A percentile compares a stretch with the other conserved stretches of the same genome.
Evolutionary conservation across 176 grass and related monocot genomes (phyloP).

Genomic region (Oryza meyeriana): DNA sequence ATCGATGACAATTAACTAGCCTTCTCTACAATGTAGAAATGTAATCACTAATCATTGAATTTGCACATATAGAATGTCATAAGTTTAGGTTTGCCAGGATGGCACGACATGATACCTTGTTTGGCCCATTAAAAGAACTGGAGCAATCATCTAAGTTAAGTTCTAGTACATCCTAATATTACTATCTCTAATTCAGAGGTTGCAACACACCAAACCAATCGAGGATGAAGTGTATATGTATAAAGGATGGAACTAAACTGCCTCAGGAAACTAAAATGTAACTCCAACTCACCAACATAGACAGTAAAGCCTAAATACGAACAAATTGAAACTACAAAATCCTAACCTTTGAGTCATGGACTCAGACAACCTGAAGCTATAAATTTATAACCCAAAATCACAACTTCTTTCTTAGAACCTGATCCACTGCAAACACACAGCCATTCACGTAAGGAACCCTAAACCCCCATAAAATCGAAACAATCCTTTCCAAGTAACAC

Average conservation of each 20-base stretch:
- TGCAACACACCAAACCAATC: background rate
- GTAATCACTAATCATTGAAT: background rate
- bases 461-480: slow-evolving; percentile 8
- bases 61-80: background rate
- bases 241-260: background rate
- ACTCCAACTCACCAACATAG: background rate
- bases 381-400: slow-evolving; percentile 3
- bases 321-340: background rate
- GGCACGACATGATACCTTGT: background rate
- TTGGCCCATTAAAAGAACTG: background rate
- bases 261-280: background rate
- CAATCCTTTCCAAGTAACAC: background rate
- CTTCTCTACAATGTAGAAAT: slow-evolving; percentile 12
- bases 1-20: background rate
- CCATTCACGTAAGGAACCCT: background rate
- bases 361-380: background rate
- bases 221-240: slow-evolving; percentile 20
- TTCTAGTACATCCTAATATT: slow-evolving; percentile 5
- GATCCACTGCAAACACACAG: slow-evolving; percentile 2
- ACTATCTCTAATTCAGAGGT: slow-evolving; percentile 5
- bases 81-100: background rate
- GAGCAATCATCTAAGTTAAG: background rate
- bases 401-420: background rate
- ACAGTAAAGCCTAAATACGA: background rate
- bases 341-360: background rate